These are phyloP conservation scores for Crithidia bombi DNA, from an alignment of 208 protist species.

Conservation along the genomic window DNA sequence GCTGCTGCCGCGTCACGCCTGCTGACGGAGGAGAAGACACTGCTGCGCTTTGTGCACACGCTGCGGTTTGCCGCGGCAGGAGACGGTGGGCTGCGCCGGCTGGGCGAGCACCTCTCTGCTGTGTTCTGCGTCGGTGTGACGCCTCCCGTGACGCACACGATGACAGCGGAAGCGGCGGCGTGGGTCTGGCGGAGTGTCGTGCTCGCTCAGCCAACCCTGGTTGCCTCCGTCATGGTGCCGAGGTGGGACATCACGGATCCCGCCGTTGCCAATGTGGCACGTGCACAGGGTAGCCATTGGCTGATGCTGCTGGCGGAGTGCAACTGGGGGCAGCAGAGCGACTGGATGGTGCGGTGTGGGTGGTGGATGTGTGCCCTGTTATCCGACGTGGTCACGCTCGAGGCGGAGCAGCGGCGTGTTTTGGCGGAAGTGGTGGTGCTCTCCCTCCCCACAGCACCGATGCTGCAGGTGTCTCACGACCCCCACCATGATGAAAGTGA, in stretches of 20 bases:
- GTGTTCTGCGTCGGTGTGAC: conserved; percentile 51
- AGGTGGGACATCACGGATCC: conserved; percentile 29
- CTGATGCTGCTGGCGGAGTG: conserved; percentile 48
- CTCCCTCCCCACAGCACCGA: conserved; percentile 44
- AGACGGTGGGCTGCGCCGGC: conserved; percentile 26
- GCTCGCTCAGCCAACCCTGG: conserved; percentile 40
- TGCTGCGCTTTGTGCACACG: conserved; percentile 25
- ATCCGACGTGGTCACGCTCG: conserved; percentile 50
- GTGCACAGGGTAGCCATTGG: conserved; percentile 56
- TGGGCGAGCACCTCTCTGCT: conserved; percentile 36
- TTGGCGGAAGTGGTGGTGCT: conserved; percentile 56
- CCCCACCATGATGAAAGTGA: conserved; percentile 7
- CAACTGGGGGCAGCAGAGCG: conserved; percentile 41
- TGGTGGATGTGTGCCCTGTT: conserved; percentile 75
- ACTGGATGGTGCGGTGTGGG: conserved; percentile 26
- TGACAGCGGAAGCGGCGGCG: conserved; percentile 47
- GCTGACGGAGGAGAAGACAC: conserved; percentile 4
- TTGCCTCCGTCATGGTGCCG: not conserved
- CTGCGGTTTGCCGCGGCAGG: conserved; percentile 22
- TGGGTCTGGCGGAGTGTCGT: conserved; percentile 55
- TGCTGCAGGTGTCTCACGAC: conserved; percentile 10
- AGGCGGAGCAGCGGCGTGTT: conserved; percentile 31
- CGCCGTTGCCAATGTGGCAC: conserved; percentile 47
- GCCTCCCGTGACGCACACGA: conserved; percentile 20
- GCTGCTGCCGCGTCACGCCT: conserved; percentile 16